Evolutionary conservation across 148 eudicot species (phyloP).

Genomic region (Persicaria tinctoria): DNA sequence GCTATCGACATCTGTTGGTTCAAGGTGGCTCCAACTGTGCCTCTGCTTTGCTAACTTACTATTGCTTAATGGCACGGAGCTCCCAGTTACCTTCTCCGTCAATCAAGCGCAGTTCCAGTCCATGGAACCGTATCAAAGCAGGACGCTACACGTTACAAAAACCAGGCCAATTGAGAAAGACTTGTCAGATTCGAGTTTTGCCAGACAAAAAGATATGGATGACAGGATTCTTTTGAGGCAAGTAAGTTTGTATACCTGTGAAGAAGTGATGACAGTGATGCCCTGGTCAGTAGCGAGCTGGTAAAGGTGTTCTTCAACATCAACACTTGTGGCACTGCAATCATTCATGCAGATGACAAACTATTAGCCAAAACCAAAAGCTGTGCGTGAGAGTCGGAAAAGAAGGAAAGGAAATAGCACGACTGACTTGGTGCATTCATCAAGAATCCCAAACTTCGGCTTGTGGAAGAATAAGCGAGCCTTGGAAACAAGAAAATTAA

Average conservation of each 20-base stretch:
- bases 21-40: neutral
- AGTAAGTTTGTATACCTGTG: slow-evolving; percentile 48
- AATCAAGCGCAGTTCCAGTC: slow-evolving; percentile 61
- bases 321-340: slow-evolving; percentile 92
- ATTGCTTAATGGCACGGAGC: slow-evolving; percentile 57
- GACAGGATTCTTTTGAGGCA: neutral
- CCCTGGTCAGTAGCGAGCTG: slow-evolving; percentile 62
- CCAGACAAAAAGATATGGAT: too few species aligned
- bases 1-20: neutral
- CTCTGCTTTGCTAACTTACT: neutral
- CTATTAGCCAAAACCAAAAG: neutral
- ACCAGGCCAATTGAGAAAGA: too few species aligned
- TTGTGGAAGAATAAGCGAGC: slow-evolving; percentile 98
- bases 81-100: slow-evolving; percentile 99
- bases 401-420: neutral
- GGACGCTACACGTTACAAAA: too few species aligned
- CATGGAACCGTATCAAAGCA: slow-evolving; percentile 88
- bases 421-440: slow-evolving; percentile 93
- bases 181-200: neutral
- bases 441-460: slow-evolving; percentile 89
- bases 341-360: slow-evolving; percentile 9
- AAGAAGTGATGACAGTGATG: slow-evolving; percentile 84
- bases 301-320: slow-evolving; percentile 96
- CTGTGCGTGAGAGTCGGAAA: neutral
- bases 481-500: slow-evolving; percentile 30